Percentiles rank a stretch among this genome's conserved stretches.
Evolutionary conservation across 495 filamentous ascomycete genomes (phyloP).

Genomic region (Margaritispora aquatica): DNA sequence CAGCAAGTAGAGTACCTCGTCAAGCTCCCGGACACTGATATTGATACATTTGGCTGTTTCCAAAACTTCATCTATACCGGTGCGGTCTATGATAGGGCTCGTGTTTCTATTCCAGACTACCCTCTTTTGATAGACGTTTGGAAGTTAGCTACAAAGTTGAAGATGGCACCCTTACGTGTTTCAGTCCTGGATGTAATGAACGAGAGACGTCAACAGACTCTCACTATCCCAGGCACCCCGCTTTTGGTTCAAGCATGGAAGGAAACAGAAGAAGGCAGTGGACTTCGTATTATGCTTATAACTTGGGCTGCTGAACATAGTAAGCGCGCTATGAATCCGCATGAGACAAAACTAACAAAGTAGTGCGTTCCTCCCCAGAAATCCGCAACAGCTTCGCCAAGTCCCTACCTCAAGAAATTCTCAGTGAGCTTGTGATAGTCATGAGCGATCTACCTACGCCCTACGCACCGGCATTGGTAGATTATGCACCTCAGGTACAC

Average conservation of each 20-base stretch:
- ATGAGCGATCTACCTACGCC: slow-evolving; percentile 39
- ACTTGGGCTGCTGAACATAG: slow-evolving; percentile 53
- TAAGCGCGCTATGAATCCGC: slow-evolving; percentile 31
- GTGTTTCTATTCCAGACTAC: slow-evolving; percentile 36
- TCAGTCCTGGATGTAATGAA: slow-evolving; percentile 44
- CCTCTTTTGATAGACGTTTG: slow-evolving; percentile 44
- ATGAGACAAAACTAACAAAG: neutral
- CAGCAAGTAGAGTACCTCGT: slow-evolving; percentile 38
- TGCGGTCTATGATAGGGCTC: slow-evolving; percentile 30
- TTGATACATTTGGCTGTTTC: slow-evolving; percentile 41
- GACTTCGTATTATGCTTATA: slow-evolving; percentile 45
- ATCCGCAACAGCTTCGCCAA: slow-evolving; percentile 42
- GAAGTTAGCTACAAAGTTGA: slow-evolving; percentile 43
- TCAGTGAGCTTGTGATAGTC: slow-evolving; percentile 49
- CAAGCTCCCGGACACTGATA: slow-evolving; percentile 35
- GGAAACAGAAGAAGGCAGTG: slow-evolving; percentile 46
- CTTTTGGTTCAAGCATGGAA: slow-evolving; percentile 48
- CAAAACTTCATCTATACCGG: slow-evolving; percentile 48
- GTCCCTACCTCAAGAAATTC: slow-evolving; percentile 45
- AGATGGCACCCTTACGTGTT: slow-evolving; percentile 45
- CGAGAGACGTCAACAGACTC: slow-evolving; percentile 40
- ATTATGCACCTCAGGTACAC: slow-evolving; percentile 21
- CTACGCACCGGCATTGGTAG: slow-evolving; percentile 20
- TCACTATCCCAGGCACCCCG: slow-evolving; percentile 43
- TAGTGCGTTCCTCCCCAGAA: slow-evolving; percentile 33